Evolutionary conservation across 148 eudicot species (phyloP).

Genomic region (Spergularia marina): DNA sequence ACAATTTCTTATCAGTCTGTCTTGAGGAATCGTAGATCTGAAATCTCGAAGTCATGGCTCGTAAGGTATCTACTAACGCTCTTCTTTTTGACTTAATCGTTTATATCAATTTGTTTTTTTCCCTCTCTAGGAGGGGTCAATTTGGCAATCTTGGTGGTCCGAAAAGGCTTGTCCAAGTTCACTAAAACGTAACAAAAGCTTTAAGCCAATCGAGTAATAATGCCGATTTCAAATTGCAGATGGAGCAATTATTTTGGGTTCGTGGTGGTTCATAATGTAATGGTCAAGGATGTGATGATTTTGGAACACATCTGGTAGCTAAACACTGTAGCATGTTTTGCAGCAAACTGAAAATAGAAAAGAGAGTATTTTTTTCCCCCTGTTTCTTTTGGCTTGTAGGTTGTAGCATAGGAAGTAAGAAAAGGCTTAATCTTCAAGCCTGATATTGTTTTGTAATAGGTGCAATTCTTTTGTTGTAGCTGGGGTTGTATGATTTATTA

Average conservation of each 20-base stretch:
- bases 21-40: slow-evolving; percentile 13
- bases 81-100: not conserved
- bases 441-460: slow-evolving; percentile 14
- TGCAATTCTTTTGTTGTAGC: slow-evolving; percentile 11
- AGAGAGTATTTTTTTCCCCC: not conserved
- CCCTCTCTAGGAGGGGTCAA: not conserved
- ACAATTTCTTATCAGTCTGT: slow-evolving; percentile 7
- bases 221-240: slow-evolving; percentile 20
- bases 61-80: slow-evolving; percentile 16
- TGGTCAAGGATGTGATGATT: not conserved
- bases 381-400: not conserved
- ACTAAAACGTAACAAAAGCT: not conserved
- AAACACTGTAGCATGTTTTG: not conserved
- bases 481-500: slow-evolving; percentile 11
- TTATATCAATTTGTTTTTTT: not conserved
- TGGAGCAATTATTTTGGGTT: slow-evolving; percentile 18
- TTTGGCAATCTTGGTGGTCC: no score
- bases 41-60: slow-evolving; percentile 5
- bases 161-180: no score
- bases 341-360: slow-evolving; percentile 20
- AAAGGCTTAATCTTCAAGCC: slow-evolving; percentile 12
- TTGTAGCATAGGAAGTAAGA: slow-evolving; percentile 19
- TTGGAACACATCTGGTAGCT: not conserved
- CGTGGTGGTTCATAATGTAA: not conserved
- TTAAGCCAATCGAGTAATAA: not conserved